A percentile compares a stretch with the other conserved stretches of the same genome.
phyloP scores from a whole-genome alignment of 306 rosid species.

The Casuarina cunninghamiana region DNA sequence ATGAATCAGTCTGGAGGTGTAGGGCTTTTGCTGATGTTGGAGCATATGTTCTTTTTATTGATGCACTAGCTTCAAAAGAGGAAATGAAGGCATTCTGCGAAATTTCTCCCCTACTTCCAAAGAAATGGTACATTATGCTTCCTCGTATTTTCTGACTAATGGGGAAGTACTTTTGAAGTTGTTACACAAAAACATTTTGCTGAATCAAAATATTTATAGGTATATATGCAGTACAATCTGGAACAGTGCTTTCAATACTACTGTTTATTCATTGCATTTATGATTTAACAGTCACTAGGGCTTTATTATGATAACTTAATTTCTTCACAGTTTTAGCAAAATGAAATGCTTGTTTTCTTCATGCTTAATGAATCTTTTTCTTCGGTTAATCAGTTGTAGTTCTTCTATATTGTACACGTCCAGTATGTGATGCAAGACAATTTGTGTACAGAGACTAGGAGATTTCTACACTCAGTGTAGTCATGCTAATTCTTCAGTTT shows the following conservation, averaged over 20 bases:
- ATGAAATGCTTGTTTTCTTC: not conserved
- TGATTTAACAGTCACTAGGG: not conserved
- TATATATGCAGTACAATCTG: not conserved
- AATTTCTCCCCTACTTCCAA: constrained; percentile 70
- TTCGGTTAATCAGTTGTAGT: not conserved
- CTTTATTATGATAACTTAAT: not conserved
- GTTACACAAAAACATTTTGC: not conserved
- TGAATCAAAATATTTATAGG: not conserved
- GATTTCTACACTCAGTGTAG: not conserved
- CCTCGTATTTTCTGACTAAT: not conserved
- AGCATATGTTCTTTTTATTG: constrained; percentile 87
- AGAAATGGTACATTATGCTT: constrained; percentile 50
- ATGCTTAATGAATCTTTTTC: not conserved
- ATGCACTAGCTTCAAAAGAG: constrained; percentile 73
- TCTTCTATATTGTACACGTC: not conserved
- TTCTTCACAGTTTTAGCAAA: not conserved
- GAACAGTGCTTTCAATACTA: not conserved
- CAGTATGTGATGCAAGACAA: not conserved
- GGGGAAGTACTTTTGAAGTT: not conserved
- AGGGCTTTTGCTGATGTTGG: constrained; percentile 90
- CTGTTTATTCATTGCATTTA: not conserved
- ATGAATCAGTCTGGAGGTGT: constrained; percentile 68
- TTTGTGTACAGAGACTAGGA: not conserved
- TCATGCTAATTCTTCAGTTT: not conserved
- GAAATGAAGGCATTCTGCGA: constrained; percentile 85